A percentile compares a stretch with the other conserved stretches of the same genome.
Evolutionary conservation across 164 flowering plant species (phyloP).

Genomic region (Nelumbo lutea): DNA sequence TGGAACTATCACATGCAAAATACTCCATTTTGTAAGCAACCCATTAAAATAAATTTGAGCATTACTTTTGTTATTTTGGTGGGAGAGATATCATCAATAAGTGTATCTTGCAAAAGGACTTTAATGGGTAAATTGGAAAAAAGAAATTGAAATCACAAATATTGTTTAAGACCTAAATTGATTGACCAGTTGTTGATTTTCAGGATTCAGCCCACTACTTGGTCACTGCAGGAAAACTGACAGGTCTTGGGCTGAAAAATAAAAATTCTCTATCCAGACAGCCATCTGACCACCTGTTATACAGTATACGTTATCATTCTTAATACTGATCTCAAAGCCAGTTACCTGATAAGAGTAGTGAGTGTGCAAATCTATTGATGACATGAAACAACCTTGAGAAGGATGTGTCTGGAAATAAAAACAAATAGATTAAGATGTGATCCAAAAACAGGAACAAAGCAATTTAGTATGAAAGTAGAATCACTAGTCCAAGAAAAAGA

Average conservation of each 20-base stretch:
- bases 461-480: neutral
- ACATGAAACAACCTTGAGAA: slow-evolving; percentile 82
- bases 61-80: neutral
- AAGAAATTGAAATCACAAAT: too few relatives aligned
- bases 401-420: slow-evolving; percentile 75
- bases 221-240: neutral
- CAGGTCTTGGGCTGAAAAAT: neutral
- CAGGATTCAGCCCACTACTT: neutral
- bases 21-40: neutral
- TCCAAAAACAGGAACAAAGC: neutral
- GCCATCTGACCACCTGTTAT: neutral
- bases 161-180: neutral
- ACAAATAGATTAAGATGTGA: neutral
- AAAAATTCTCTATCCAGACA: neutral
- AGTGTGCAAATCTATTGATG: slow-evolving; percentile 81
- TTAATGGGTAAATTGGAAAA: too few relatives aligned
- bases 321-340: neutral
- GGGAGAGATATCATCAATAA: neutral
- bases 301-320: too few relatives aligned
- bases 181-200: neutral
- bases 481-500: neutral
- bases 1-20: neutral
- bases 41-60: neutral
- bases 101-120: neutral
- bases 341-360: slow-evolving; percentile 87